Evolutionary conservation across 2,329 filamentous ascomycete species (phyloP).

Genomic region (Colletotrichum tofieldiae): DNA sequence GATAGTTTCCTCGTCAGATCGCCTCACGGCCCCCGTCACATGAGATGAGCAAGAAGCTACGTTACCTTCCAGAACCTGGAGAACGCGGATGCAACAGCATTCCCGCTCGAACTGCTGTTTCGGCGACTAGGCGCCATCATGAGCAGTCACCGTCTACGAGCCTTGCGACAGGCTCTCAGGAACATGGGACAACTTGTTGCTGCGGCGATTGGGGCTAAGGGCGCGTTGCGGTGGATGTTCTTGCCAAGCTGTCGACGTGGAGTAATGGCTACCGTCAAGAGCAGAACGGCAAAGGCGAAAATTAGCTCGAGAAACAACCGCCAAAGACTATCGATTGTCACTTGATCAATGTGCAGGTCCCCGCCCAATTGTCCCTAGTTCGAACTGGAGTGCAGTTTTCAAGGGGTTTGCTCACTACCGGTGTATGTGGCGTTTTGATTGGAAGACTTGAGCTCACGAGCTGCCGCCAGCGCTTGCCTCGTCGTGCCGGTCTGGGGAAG

Average conservation of each 20-base stretch:
- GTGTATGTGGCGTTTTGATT: constrained; percentile 27
- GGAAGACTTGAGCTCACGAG: constrained; percentile 1
- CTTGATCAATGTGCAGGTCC: constrained; percentile 34
- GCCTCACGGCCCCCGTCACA: constrained; percentile 10
- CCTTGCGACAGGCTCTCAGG: constrained; percentile 53
- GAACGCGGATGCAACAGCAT: constrained; percentile 52
- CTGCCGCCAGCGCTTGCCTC: constrained; percentile 2
- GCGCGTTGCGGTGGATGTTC: neutral
- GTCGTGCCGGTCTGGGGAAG: constrained; percentile 2
- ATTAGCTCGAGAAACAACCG: neutral
- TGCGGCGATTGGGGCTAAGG: neutral
- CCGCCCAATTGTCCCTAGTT: constrained; percentile 1
- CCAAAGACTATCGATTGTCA: constrained; percentile 23
- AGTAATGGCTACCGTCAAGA: neutral
- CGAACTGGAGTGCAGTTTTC: constrained; percentile 8
- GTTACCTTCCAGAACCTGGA: constrained; percentile 64
- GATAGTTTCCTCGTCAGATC: constrained; percentile 30
- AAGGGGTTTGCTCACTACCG: neutral
- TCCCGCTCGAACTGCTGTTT: constrained; percentile 39
- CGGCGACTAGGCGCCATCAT: constrained; percentile 56
- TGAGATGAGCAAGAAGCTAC: constrained; percentile 6
- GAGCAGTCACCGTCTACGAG: constrained; percentile 61
- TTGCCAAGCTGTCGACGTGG: neutral
- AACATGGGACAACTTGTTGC: constrained; percentile 52
- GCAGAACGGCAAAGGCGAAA: neutral